phyloP scores from a whole-genome alignment of 179 eudicot genomes.

The Corrigiola litoralis region DNA sequence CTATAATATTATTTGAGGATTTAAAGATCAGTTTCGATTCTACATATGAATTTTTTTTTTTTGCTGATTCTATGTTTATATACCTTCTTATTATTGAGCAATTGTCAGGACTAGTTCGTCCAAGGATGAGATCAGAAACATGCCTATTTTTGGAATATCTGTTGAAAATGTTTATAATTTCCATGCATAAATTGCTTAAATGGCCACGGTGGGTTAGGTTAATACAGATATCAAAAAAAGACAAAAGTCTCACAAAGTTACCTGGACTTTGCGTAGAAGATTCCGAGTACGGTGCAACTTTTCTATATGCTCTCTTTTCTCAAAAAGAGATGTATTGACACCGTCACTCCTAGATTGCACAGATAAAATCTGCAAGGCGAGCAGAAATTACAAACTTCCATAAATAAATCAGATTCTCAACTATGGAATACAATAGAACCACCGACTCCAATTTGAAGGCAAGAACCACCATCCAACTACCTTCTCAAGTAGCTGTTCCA shows the following conservation, averaged over 20 bases:
- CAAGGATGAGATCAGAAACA: too few relatives aligned
- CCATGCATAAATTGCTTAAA: too few relatives aligned
- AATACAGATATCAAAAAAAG: neutral
- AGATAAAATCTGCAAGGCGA: slow-evolving; percentile 62
- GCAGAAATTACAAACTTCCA: slow-evolving; percentile 4
- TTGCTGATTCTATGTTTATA: too few relatives aligned
- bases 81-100: too few relatives aligned
- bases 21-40: too few relatives aligned
- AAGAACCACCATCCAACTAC: slow-evolving; percentile 28
- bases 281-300: slow-evolving; percentile 93
- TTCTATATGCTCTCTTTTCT: slow-evolving; percentile 96
- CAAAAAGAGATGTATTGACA: slow-evolving; percentile 87
- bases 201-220: too few relatives aligned
- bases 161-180: too few relatives aligned
- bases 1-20: too few relatives aligned
- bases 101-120: too few relatives aligned
- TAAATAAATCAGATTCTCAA: slow-evolving; percentile 16
- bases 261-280: slow-evolving; percentile 98
- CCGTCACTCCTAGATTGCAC: slow-evolving; percentile 99
- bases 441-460: neutral
- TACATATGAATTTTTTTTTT: too few relatives aligned
- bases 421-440: neutral
- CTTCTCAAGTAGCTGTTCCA: slow-evolving; percentile 98
- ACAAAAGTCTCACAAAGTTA: slow-evolving; percentile 23
- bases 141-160: too few relatives aligned